phyloP scores from a whole-genome alignment of 2,329 filamentous ascomycete genomes.

The Beauveria sp. region DNA sequence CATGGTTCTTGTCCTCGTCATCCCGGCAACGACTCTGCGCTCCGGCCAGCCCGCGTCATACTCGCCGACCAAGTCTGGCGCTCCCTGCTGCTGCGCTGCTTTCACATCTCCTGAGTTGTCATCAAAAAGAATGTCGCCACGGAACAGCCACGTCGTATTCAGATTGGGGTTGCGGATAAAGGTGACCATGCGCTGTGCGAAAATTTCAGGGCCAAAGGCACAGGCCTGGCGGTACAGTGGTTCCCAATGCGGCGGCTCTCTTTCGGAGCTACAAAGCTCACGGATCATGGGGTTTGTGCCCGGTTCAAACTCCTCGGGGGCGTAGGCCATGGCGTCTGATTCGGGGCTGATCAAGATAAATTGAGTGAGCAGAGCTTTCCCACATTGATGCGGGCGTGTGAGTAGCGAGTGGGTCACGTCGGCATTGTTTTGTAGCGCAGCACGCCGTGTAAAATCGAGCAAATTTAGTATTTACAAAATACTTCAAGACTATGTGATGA shows the following conservation, averaged over 20 bases:
- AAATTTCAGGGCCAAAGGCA: slow-evolving; percentile 55
- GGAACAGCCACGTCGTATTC: slow-evolving; percentile 69
- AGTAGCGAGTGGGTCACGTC: background rate
- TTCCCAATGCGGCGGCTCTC: slow-evolving; percentile 35
- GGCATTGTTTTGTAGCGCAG: too few species aligned
- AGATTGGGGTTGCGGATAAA: slow-evolving; percentile 73
- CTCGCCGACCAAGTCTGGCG: slow-evolving; percentile 14
- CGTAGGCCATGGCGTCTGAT: background rate
- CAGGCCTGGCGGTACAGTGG: slow-evolving; percentile 50
- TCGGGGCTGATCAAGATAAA: background rate
- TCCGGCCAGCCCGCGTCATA: slow-evolving; percentile 19
- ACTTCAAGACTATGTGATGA: background rate
- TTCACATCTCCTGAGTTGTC: slow-evolving; percentile 13
- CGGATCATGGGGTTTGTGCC: slow-evolving; percentile 27
- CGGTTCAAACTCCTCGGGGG: slow-evolving; percentile 1
- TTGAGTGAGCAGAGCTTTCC: background rate
- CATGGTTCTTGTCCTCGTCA: slow-evolving; percentile 51
- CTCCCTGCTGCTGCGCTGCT: slow-evolving; percentile 5
- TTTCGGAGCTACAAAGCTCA: slow-evolving; percentile 20
- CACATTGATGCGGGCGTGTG: too few species aligned
- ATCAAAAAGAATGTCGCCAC: slow-evolving; percentile 60
- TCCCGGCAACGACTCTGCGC: slow-evolving; percentile 17
- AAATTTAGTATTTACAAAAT: background rate
- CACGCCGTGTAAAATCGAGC: background rate
- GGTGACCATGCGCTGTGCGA: slow-evolving; percentile 62